Base-by-base conservation (phyloP, 192 early-diverging fungal genomes). In the Coemansia sp. region DNA sequence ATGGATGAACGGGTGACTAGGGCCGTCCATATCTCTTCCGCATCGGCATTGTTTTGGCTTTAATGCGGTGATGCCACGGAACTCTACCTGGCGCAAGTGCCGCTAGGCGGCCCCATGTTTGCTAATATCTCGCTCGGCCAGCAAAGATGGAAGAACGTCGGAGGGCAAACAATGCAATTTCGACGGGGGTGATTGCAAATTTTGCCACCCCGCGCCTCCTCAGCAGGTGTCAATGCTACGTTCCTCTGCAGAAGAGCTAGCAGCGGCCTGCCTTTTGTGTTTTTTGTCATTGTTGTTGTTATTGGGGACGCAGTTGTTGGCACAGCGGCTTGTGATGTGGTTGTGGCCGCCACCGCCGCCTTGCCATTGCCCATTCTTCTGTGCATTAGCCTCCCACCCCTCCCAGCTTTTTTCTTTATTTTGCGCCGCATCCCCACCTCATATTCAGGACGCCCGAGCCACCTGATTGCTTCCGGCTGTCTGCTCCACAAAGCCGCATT, bases 171-270 rank as follows among this genome's bases (percentile, higher is more conserved):
- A 52, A 52, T 52, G 48, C 12, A 13, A 21, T 26, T 26, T 23
- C 21, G 13, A 21, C 48, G 48, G 48, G 13, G 25, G 23, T 52
- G 48, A 47, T 37, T 50, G 61, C 50, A 28, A 38, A 53, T 63
- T 53, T 53, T 37, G 60, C 61, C 53, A 69, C 42, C 53, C 39
- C 34, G 53, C 68, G 60, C 67, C 68, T 55, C 68, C 48, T 64
- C 50, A 35, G 25, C 28, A 28, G 48, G 42, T 43, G 42, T 18
- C 42, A 43, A 43, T 43, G 14, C 42, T 43, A 18, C 31, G n/a
- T 23, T 26, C 23, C 10, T 26, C 43, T 45, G 20, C n/a, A 45
- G 43, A 13, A 42, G 39, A 16, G 16, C 39, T 42, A 21, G 45
- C 45, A 47, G 45, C 45, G 5, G 48, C 60, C 31, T 31, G 31